phyloP scores from a whole-genome alignment of 148 eudicot species.

The Gaultheria prostrata region DNA sequence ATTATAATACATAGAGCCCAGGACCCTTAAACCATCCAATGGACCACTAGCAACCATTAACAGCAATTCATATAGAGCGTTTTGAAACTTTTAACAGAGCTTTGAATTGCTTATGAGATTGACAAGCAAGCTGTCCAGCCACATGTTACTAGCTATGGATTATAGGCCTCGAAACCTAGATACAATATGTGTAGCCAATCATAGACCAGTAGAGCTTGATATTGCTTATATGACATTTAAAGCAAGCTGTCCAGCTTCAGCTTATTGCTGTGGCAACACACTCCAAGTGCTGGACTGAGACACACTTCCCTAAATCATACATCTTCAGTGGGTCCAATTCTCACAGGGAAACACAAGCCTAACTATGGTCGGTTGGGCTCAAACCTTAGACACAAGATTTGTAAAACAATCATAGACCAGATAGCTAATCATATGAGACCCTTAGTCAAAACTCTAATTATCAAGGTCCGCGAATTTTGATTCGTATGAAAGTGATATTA shows the following conservation, averaged over 20 bases:
- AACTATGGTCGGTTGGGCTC: not conserved
- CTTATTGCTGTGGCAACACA: not conserved
- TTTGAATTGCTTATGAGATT: not conserved
- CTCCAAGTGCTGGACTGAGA: not conserved
- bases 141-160: not conserved
- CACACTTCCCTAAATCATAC: not conserved
- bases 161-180: not conserved
- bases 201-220: not conserved
- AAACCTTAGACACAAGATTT: not conserved
- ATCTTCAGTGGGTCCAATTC: not conserved
- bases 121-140: not conserved
- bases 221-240: not conserved
- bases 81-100: not conserved
- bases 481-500: not conserved
- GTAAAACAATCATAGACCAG: not conserved
- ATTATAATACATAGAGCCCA: not conserved
- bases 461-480: not conserved
- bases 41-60: not conserved
- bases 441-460: no score
- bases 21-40: not conserved
- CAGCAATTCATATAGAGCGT: not conserved
- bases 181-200: not conserved
- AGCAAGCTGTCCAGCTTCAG: not conserved
- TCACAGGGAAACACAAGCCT: not conserved
- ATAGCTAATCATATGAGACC: not conserved